Evolutionary conservation across 2,329 filamentous ascomycete genomes (phyloP), one percentile per base, ranked within the genome.

Genomic region (Stromatinia cepivora): DNA sequence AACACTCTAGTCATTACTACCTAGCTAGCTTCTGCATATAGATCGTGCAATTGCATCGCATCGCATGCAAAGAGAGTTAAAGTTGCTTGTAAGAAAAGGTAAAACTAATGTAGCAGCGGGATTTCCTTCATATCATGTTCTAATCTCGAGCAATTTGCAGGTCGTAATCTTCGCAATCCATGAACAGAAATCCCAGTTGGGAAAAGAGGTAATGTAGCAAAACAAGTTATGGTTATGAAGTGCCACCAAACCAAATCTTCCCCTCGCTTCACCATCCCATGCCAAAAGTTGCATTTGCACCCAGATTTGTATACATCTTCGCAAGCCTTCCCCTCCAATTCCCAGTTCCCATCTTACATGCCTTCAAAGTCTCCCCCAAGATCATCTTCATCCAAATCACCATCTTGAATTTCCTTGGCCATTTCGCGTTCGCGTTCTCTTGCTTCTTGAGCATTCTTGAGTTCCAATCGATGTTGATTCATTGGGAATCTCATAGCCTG

Each of bases 361-460:
- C 93, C 94, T 77, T 98, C 95, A 81, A 97, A 98, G 78, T 97
- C 94, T 70, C 93, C 94, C 67, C 92, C 93, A 61, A 96, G 90
- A 82, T 98, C 95, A 78, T 97, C 95, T 77, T 97, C 95, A 76
- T 98, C 95, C 81, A 97, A 86, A 78, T 99, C 95, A 28, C 94
- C 95, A 75, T 98, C 95, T 81, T 97, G 93, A 78, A 99, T 98
- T 84, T 99, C 95, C 86, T 98, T 98, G 72, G 94, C 95, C 85
- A 99, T 88, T 82, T 99, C 95, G 25, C 95, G 88, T 84, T 99
- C 95, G 28, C 95, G 87, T 81, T 99, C 95, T 64, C 95, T 88
- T n/a, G 95, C 95, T 82, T 99, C 96, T 81, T 98, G 94, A 0
- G 95, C 95, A 77, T 97, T 98, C 87, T 97, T 98, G 69, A 99